Evolutionary conservation across 2,329 filamentous ascomycete species (phyloP), one percentile per base, ranked within the genome.

Genomic region (Simplicillium sp.): DNA sequence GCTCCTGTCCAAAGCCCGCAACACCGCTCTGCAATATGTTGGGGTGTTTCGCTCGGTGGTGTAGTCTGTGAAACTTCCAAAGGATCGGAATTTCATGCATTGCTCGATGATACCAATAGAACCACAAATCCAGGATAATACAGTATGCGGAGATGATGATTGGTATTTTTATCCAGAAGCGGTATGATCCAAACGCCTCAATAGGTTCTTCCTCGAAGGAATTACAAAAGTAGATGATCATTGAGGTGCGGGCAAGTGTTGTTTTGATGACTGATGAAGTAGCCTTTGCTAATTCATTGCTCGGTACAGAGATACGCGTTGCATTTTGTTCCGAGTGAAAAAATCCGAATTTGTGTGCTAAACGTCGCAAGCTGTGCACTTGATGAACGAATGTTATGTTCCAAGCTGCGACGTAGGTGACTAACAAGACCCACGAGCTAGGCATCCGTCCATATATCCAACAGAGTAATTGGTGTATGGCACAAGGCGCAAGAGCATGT

Each of bases 321-420:
- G 29, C 9, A 47, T 56, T 16, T n/a, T n/a, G n/a, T 31, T 31
- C 29, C 9, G 9, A 9, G n/a, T 31, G 9, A n/a, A 31, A 31
- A 31, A 31, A 31, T 31, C 29, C 29, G 29, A 9, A 31, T 9
- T n/a, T 31, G 29, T 31, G 29, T 9, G n/a, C 29, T 31, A 31
- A 31, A 31, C 29, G 29, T 9, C 29, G 29, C 9, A 31, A n/a
- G 29, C 29, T 31, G 29, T 31, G 29, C n/a, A 31, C 29, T n/a
- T n/a, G n/a, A n/a, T n/a, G n/a, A n/a, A n/a, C n/a, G n/a, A n/a
- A n/a, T n/a, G n/a, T n/a, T n/a, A n/a, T n/a, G n/a, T n/a, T n/a
- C n/a, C n/a, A n/a, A n/a, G n/a, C n/a, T n/a, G n/a, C n/a, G n/a
- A n/a, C n/a, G n/a, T n/a, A n/a, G n/a, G n/a, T n/a, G n/a, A n/a